A percentile compares a stretch with the other conserved stretches of the same genome.
Conservation (phyloP, 805 yeast species). For the Candida dajiaensis region DNA sequence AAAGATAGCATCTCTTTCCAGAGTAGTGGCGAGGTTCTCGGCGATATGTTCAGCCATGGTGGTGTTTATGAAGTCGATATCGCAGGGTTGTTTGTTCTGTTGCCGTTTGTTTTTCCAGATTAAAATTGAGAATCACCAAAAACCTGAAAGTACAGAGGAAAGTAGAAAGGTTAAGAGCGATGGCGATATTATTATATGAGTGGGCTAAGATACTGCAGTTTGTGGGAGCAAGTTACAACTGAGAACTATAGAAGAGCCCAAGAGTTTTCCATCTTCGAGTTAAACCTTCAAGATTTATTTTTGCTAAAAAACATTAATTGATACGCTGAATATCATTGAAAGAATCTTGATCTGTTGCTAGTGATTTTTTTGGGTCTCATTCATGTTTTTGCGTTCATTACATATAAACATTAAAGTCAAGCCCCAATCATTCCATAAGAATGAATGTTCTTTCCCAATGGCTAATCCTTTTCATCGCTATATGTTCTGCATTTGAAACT, state of each 20-base stretch:
- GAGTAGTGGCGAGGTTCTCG: constrained; percentile 15
- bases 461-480: neutral
- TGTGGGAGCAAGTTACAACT: no score
- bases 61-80: neutral
- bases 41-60: constrained; percentile 10
- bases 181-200: no score
- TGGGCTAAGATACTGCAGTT: no score
- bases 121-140: neutral
- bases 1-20: constrained; percentile 21
- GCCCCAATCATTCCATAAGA: neutral
- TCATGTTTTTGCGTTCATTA: neutral
- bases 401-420: neutral
- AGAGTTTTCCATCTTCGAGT: no score
- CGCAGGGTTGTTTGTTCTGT: neutral
- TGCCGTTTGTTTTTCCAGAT: neutral
- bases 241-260: no score
- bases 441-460: neutral
- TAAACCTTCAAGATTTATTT: no score
- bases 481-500: neutral
- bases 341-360: neutral
- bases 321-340: no score
- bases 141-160: neutral
- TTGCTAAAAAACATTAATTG: no score
- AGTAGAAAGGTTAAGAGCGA: neutral
- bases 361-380: neutral